Base-by-base conservation (phyloP, 257 asterid species). In the Marsdenia floribunda region DNA sequence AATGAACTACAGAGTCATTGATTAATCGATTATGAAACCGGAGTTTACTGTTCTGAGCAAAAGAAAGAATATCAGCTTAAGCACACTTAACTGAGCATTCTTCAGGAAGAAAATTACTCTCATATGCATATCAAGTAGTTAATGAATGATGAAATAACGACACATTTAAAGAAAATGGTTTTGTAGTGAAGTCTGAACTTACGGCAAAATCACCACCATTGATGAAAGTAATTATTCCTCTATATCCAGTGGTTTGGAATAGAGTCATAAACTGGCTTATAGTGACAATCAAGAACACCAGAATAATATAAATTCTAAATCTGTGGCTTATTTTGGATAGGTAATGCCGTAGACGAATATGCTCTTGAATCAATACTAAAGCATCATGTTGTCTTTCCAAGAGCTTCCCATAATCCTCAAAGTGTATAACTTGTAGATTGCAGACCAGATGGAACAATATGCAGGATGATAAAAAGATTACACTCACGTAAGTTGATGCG, bases 181-280 rank as follows among this genome's bases (percentile, higher is more conserved):
- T 6, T 69, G 3, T 21, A 47, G n/a, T 11, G 60, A 72, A 40
- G 68, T 72, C 74, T 63, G 75, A 84, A 88, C 97, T 90, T 87
- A 92, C 98, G 4, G 94, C 97, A 82, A 90, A 92, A 86, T 92
- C 98, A 63, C 98, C 98, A 0, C 92, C 93, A 68, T 92, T 92
- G 71, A 87, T 80, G 83, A 82, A 80, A 72, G 92, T 88, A 29
- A 88, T 79, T 18, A 84, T 75, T 54, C 96, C 98, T 65, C 77
- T 80, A 73, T 86, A 87, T 65, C 80, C 91, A 1, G 97, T 90
- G 44, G 90, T 89, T 78, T 85, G 97, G 71, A 86, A 84, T n/a
- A 92, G 83, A 67, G 89, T 85, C 83, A 88, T 64, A 72, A 92
- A 87, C 83, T 87, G 97, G 87, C 92, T 86, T 37, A 81, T 75